These are phyloP conservation scores for Arthrobotrys sinensis DNA, from an alignment of 2,329 filamentous ascomycete genomes.

Conservation along the genomic window DNA sequence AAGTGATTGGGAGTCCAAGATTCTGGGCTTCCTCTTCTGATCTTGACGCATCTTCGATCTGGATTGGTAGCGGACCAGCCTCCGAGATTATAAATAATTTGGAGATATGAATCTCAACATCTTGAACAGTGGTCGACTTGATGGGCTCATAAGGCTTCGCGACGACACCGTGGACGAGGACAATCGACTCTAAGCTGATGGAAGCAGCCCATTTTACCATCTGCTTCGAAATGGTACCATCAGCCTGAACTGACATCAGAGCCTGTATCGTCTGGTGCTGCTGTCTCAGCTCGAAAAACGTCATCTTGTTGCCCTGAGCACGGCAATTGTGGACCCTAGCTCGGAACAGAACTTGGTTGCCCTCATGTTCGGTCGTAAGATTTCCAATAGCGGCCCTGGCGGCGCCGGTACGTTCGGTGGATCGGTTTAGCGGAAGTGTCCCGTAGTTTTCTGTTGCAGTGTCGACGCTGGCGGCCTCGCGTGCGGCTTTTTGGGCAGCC, in stretches of 20 bases:
- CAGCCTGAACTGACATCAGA: conserved; percentile 78
- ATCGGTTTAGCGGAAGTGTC: conserved; percentile 74
- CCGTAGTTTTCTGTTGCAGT: conserved; percentile 85
- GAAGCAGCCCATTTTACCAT: conserved; percentile 94
- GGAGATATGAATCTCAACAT: conserved; percentile 88
- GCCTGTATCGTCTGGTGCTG: conserved; percentile 86
- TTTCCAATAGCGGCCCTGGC: conserved; percentile 75
- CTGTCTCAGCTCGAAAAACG: conserved; percentile 87
- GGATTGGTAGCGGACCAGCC: conserved; percentile 76
- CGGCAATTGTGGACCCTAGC: conserved; percentile 83
- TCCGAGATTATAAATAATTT: conserved; percentile 84
- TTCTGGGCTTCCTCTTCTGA: conserved; percentile 70
- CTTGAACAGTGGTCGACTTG: conserved; percentile 85
- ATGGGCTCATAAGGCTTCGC: conserved; percentile 88
- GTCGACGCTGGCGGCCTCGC: conserved; percentile 76
- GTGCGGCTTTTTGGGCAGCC: conserved; percentile 77
- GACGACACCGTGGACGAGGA: conserved; percentile 84
- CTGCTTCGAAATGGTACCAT: conserved; percentile 80
- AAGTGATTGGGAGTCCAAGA: conserved; percentile 77
- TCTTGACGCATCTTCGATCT: conserved; percentile 70
- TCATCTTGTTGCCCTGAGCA: conserved; percentile 90
- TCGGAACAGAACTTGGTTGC: conserved; percentile 66
- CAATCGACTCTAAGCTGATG: conserved; percentile 84
- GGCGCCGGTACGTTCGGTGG: conserved; percentile 72
- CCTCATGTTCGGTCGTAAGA: conserved; percentile 67